Base-by-base conservation (phyloP, 306 rosid species). In the Dryas octopetala region DNA sequence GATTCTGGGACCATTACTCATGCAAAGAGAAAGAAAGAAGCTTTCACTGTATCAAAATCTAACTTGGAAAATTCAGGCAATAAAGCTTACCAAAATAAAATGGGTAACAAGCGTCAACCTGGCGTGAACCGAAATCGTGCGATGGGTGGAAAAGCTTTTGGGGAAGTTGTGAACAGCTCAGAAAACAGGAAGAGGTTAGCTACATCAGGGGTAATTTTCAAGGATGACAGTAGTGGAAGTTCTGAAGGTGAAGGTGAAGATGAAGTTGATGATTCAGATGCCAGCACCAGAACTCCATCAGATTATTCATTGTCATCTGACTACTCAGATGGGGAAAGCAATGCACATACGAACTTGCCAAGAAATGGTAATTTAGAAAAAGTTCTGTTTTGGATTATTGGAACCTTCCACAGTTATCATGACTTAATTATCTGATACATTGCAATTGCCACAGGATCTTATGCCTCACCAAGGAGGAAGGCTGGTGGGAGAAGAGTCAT, bases 321-420 rank as follows among this genome's bases (percentile, higher is more conserved):
- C 81, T 88, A 62, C 81, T 86, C 95, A 38, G 98, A 90, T 32
- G 93, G 81, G 70, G 88, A 86, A 77, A 89, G 89, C 83, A 88
- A 86, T 61, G 76, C 89, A 74, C 89, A 78, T 80, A 67, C 68
- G 78, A 74, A 66, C 74, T 76, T 83, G 51, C 80, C 76, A 38
- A 74, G 40, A 62, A 68, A 49, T 62, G 86, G 89, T 79, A 85
- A 72, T 78, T 68, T 8, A 72, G 16, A 70, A 76, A 66, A 26
- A 66, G 15, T 57, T 54, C 11, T 53, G 16, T 62, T 52, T 49
- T 74, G 69, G 12, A 48, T 77, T 46, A 15, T 77, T 6, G 15
- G 2, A 55, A 69, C 59, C 28, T 32, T 10, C 41, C 48, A 59
- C n/a, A 47, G 79, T 80, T 52, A 53, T 70, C 11, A 78, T 78